Base-by-base conservation (phyloP, 805 yeast species). In the Ogataea trehaloabstinens region DNA sequence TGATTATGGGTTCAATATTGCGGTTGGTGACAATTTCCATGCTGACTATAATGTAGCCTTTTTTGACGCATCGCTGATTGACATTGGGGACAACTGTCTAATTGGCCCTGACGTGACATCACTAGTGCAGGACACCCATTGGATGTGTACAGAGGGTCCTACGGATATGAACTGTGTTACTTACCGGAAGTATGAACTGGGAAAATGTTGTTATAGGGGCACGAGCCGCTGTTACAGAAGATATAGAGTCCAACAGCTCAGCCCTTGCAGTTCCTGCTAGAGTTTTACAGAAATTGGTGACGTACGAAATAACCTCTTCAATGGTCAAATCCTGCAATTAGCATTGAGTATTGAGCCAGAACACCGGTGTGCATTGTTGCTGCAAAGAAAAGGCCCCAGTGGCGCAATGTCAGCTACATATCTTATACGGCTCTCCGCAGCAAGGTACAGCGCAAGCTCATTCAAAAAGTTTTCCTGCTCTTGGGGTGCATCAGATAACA, bases 131-230 rank as follows among this genome's bases (percentile, higher is more conserved):
- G 82, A 0, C 91, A 84, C 51, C 82, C 83, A 1, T 52, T 73
- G 5, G 81, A 77, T 38, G 73, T 78, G 0, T 43, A 58, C 10
- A 58, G 58, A 38, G 62, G 85, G 41, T 30, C 49, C 20, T 12
- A 34, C 38, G 76, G 70, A 2, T 60, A 63, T 3, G 90, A 83
- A 53, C 73, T 63, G 48, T 80, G 83, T 0, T 84, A 6, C 58
- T 82, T 35, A 84, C 85, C 2, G 90, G 89, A 6, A 81, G 80
- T 7, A 75, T 72, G 1, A 68, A 83, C 31, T 90, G 89, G 11
- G 74, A 76, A 34, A 73, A 75, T 7, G 69, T 71, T 4, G 77
- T 78, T 1, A 67, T 83, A 30, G 90, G 82, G 2, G 86, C 89
- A 3, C 86, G 86, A 4, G 63, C 82, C 6, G 80, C 81, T 3